Evolutionary conservation across 139 green algal species (phyloP), one percentile per base, ranked within the genome.

Genomic region (Ettlia oleoabundans): DNA sequence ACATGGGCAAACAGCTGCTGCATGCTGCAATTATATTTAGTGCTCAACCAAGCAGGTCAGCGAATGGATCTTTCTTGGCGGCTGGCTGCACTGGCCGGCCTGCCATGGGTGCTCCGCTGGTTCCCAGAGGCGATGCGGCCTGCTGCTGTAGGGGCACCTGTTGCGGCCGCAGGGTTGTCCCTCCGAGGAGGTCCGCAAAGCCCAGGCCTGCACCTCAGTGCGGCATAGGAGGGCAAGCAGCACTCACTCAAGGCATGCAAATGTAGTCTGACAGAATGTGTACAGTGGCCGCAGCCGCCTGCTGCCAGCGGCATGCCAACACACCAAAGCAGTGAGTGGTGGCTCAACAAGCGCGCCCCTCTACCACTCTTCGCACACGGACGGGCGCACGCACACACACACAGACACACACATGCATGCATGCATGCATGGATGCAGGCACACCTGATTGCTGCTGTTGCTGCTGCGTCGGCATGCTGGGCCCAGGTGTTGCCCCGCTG

Each of bases 1-100:
- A 38, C 26, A 41, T 7, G n/a, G 30, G 21, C 21, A n/a, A 69
- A 22, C 63, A 69, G n/a, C n/a, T 67, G n/a, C n/a, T 42, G 63
- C 63, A 41, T 32, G 55, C 18, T 22, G 47, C 47, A 58, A 15
- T 58, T 15, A 10, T 24, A 15, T 10, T 58, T 24, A 58, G 47
- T 58, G 47, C 42, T 81, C 73, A 88, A 8, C 84, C 70, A 41
- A 88, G 69, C 70, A 88, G 40, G 47, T 85, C 69, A 5, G 78
- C 84, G 82, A 88, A 88, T 2, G 84, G 84, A n/a, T 82, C 76
- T 7, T 69, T 51, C 76, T 53, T 82, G 4, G 69, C 43, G 7
- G 76, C 19, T 6, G 55, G 55, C 52, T 21, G 72, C 22, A 52
- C 6, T 52, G 37, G 72, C 52, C 21, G 51, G 19, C 70, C 70